These are phyloP conservation scores for Bipolaris oryzae DNA, from an alignment of 2,329 filamentous ascomycete genomes.

Conservation along the genomic window DNA sequence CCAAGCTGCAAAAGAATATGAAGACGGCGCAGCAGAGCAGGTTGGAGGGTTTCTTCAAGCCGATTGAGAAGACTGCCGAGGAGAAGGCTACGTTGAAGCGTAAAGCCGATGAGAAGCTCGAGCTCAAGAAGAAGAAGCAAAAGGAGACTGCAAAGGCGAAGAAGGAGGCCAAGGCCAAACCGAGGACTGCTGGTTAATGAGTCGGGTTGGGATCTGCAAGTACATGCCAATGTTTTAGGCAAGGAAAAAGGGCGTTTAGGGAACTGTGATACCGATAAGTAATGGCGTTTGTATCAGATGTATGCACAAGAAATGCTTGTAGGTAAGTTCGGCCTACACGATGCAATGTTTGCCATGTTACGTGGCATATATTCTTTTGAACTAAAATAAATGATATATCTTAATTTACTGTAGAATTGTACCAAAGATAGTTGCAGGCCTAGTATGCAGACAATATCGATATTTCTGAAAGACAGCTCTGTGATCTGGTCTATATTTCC, in stretches of 20 bases:
- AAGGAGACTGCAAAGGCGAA: constrained; percentile 97
- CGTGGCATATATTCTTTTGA: background rate
- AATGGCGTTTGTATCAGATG: constrained; percentile 1
- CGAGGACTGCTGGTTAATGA: constrained; percentile 46
- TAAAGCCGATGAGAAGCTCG: constrained; percentile 90
- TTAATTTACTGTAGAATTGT: background rate
- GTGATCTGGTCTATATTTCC: no score
- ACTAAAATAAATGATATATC: no score
- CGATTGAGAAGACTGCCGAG: constrained; percentile 82
- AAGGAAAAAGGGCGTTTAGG: constrained; percentile 11
- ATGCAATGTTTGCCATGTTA: background rate
- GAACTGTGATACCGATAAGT: constrained; percentile 11
- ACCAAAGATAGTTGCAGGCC: background rate
- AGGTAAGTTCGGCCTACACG: background rate
- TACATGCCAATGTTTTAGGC: background rate
- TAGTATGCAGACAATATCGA: no score
- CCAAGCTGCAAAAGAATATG: constrained; percentile 83
- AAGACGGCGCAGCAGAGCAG: constrained; percentile 90
- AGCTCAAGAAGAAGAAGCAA: constrained; percentile 91
- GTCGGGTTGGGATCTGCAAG: background rate
- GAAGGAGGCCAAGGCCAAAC: constrained; percentile 86
- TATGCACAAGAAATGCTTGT: background rate
- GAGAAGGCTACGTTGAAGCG: constrained; percentile 86
- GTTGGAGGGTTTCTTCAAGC: constrained; percentile 96
- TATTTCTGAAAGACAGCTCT: no score